Conservation (phyloP, 495 filamentous ascomycete genomes). For the Tuber umbilicatum region DNA sequence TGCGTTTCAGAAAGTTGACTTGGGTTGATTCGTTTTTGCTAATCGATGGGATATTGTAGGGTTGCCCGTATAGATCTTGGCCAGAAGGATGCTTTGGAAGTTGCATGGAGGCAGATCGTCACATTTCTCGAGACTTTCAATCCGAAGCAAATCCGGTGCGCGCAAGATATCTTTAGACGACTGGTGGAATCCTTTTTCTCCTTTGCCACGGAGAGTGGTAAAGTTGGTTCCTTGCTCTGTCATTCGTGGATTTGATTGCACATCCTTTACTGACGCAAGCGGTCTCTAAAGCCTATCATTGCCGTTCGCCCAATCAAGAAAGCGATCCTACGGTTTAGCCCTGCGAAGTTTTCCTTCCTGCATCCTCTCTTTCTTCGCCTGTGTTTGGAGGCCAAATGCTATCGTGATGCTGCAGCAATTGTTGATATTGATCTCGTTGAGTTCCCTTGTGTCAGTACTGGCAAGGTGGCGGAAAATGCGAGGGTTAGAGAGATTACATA, state of each 20-base stretch:
- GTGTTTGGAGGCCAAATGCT: slow-evolving; percentile 41
- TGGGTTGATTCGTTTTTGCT: slow-evolving; percentile 11
- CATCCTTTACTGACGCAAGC: slow-evolving; percentile 7
- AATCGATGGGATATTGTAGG: slow-evolving; percentile 14
- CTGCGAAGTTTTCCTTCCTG: slow-evolving; percentile 38
- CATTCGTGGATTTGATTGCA: slow-evolving; percentile 1
- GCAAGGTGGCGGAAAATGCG: slow-evolving; percentile 26
- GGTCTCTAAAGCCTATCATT: slow-evolving; percentile 31
- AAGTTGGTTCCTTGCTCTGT: slow-evolving; percentile 24
- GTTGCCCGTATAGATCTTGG: slow-evolving; percentile 35
- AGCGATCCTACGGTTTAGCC: slow-evolving; percentile 39
- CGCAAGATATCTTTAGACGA: slow-evolving; percentile 37
- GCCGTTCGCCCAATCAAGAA: slow-evolving; percentile 40
- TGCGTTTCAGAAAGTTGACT: slow-evolving; percentile 14
- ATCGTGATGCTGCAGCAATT: slow-evolving; percentile 37
- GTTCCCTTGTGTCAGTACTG: slow-evolving; percentile 25
- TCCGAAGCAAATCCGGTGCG: slow-evolving; percentile 33
- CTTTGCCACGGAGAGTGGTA: slow-evolving; percentile 31
- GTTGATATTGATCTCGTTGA: slow-evolving; percentile 40
- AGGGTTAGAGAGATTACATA: slow-evolving; percentile 47
- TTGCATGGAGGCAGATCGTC: slow-evolving; percentile 29
- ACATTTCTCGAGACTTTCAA: slow-evolving; percentile 37
- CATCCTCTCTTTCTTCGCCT: slow-evolving; percentile 37
- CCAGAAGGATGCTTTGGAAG: slow-evolving; percentile 30
- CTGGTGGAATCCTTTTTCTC: slow-evolving; percentile 37